phyloP scores from a whole-genome alignment of 129 eudicot genomes.

The Pittosporum tobira region DNA sequence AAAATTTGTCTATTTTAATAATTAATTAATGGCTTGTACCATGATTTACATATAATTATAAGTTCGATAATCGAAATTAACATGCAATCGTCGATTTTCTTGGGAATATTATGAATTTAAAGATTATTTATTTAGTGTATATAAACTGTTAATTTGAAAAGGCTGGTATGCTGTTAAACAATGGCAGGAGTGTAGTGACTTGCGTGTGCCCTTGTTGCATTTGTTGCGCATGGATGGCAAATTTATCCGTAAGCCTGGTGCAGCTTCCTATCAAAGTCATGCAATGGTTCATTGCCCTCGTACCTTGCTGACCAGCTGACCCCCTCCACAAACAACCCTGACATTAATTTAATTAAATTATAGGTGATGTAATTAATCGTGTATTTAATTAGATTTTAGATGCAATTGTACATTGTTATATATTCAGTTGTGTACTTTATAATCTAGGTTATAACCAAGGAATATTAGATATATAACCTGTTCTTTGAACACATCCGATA shows the following conservation, averaged over 20 bases:
- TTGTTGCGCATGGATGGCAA: conserved; percentile 1
- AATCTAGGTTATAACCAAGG: too few relatives aligned
- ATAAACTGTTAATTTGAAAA: not conserved
- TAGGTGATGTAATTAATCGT: not conserved
- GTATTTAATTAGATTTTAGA: too few relatives aligned
- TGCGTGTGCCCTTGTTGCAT: conserved; percentile 5
- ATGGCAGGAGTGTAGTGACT: not conserved
- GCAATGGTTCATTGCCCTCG: not conserved
- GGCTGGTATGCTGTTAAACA: not conserved
- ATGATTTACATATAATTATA: not conserved
- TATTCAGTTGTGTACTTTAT: too few relatives aligned
- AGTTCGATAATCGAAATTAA: not conserved
- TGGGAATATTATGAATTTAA: not conserved
- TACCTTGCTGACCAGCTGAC: conserved; percentile 13
- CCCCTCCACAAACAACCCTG: not conserved
- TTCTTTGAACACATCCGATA: too few relatives aligned
- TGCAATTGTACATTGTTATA: too few relatives aligned
- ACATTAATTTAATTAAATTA: too few relatives aligned
- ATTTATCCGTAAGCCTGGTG: conserved; percentile 1
- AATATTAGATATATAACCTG: too few relatives aligned
- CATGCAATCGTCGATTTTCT: not conserved
- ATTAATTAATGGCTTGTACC: not conserved
- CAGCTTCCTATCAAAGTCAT: not conserved
- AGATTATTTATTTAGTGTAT: not conserved
- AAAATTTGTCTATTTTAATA: not conserved